Evolutionary conservation across 2,329 filamentous ascomycete genomes (phyloP).

Genomic region (Parastagonospora nodorum): DNA sequence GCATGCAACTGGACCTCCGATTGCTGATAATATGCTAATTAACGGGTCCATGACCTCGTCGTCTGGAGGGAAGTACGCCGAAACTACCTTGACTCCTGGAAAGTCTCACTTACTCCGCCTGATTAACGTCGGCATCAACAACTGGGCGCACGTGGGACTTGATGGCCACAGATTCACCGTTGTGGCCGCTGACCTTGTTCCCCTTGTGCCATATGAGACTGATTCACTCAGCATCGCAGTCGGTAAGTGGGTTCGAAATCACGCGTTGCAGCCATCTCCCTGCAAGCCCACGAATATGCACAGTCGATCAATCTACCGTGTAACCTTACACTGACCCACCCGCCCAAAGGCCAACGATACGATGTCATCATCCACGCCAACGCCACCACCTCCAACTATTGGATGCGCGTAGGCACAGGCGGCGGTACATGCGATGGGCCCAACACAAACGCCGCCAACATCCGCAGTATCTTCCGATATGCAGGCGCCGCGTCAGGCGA

Average conservation of each 20-base stretch:
- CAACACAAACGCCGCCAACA: conserved; percentile 39
- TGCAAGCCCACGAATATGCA: conserved; percentile 11
- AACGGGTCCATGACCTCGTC: conserved; percentile 60
- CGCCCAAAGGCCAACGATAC: conserved; percentile 44
- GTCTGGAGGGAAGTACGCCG: conserved; percentile 39
- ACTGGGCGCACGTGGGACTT: conserved; percentile 27
- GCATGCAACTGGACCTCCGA: conserved; percentile 47
- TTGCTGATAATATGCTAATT: conserved; percentile 54
- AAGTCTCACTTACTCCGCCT: conserved; percentile 53
- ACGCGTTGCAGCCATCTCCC: conserved; percentile 3
- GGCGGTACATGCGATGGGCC: conserved; percentile 44
- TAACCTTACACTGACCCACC: conserved; percentile 25
- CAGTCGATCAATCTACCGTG: conserved; percentile 2
- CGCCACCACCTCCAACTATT: conserved; percentile 39
- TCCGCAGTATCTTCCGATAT: conserved; percentile 51
- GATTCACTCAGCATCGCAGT: conserved; percentile 42
- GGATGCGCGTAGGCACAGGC: conserved; percentile 43
- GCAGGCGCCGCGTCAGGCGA: conserved; percentile 34
- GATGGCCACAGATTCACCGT: conserved; percentile 50
- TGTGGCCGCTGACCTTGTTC: conserved; percentile 51
- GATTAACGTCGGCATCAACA: conserved; percentile 44
- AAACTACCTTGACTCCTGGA: conserved; percentile 43
- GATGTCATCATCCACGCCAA: conserved; percentile 47
- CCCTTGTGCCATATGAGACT: conserved; percentile 49
- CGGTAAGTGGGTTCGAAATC: conserved; percentile 30